Conservation (phyloP, 73 alveolate species). For the Paramecium bursaria region DNA sequence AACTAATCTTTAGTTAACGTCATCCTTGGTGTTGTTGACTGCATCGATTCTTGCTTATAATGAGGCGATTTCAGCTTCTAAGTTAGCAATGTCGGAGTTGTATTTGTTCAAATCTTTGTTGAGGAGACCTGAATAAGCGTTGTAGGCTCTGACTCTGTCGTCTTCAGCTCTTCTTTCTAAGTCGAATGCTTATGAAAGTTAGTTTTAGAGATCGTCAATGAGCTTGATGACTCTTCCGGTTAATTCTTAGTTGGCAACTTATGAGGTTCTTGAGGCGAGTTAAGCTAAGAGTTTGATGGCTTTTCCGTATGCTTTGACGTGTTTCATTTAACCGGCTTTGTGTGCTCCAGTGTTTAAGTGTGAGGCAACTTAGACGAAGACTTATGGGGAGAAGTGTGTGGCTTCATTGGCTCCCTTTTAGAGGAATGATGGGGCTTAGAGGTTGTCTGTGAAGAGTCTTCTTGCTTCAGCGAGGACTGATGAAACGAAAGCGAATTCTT, state of each 20-base stretch:
- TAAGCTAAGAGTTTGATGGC: constrained; percentile 66
- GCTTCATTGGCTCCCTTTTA: constrained; percentile 23
- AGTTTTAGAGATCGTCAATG: constrained; percentile 64
- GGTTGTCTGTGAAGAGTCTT: constrained; percentile 71
- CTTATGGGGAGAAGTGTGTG: constrained; percentile 43
- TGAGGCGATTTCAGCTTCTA: constrained; percentile 70
- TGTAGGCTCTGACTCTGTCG: constrained; percentile 5
- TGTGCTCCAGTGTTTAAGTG: constrained; percentile 63
- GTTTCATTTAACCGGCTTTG: constrained; percentile 70
- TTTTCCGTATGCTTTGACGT: constrained; percentile 65
- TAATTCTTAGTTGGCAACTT: constrained; percentile 61
- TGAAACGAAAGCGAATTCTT: constrained; percentile 66
- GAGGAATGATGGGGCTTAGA: constrained; percentile 64
- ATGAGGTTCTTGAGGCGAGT: constrained; percentile 42
- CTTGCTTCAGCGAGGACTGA: constrained; percentile 69
- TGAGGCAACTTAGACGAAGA: constrained; percentile 65
- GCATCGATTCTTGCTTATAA: constrained; percentile 57
- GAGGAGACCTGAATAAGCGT: constrained; percentile 26
- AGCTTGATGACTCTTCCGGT: constrained; percentile 53
- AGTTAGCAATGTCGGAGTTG: constrained; percentile 66
- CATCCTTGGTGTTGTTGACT: constrained; percentile 45
- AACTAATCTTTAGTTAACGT: constrained; percentile 27
- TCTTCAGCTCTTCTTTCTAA: constrained; percentile 66
- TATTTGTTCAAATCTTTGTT: constrained; percentile 58
- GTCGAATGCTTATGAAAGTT: constrained; percentile 65